Evolutionary conservation across 1,139 yeast genomes (phyloP), one percentile per base, ranked within the genome.

Genomic region (Saccharomyces hybrid): DNA sequence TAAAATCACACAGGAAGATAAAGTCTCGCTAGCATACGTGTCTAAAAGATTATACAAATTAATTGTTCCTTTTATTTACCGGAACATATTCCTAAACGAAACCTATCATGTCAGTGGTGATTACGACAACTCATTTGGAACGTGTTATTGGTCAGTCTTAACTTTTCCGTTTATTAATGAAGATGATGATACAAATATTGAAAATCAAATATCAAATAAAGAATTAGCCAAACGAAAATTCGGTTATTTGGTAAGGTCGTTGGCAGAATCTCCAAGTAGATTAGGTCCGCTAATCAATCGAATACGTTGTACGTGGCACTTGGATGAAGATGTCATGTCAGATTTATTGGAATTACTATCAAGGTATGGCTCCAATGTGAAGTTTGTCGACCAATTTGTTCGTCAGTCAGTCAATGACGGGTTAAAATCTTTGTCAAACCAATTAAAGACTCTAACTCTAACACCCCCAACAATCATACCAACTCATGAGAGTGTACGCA

Each of bases 271-370:
- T 2, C 63, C 64, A 4, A 28, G 31, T 14, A 51, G 48, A 9
- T 55, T 67, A 8, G 55, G 66, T 28, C 58, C 65, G 1, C 50
- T 61, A 11, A 59, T 69, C 6, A 61, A 58, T 49, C 52, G 59
- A 6, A 59, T 69, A 1, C 64, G 61, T 46, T 66, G 70, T 50
- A 62, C 69, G 13, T 69, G 71, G 72, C 70, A 67, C 56, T 38
- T 67, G 8, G 56, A 63, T 52, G 54, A 54, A 14, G 51, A 51
- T 3, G 51, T 61, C 7, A 50, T 68, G 50, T 27, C 51, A 5
- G 46, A 56, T 14, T 56, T 69, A 27, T 54, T 66, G 3, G 46
- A 50, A 1, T 47, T 66, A 8, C 44, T 69, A 11, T 57, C 54
- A 5, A 27, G 50, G 11, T 54, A 61, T 47, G 65, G 57, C 1